Base-by-base conservation (phyloP, 139 green algal genomes). In the Parachlorella kessleri region DNA sequence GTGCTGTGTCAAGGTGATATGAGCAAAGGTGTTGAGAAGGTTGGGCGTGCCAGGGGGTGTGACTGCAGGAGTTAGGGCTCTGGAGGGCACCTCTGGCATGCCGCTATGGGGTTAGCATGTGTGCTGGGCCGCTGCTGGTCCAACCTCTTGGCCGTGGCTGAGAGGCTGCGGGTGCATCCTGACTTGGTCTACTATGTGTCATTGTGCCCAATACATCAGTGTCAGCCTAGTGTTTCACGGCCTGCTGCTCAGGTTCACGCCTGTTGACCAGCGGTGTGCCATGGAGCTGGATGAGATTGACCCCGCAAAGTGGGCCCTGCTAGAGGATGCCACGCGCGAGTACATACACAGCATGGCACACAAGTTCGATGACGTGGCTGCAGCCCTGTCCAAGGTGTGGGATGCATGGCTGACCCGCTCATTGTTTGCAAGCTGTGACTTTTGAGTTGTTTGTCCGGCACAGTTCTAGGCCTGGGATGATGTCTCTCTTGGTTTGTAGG, bases 231-330 rank as follows among this genome's bases (percentile, higher is more conserved):
- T 73, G 7, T 28, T 26, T 1, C 10, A 33, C 68, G 70, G 67
- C 10, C 33, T 65, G 69, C 4, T 24, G 24, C 38, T 2, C 81
- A 90, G 91, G 38, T 95, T 96, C 83, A 88, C 88, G 77, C 85
- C 92, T 3, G 48, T 83, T 35, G 92, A 97, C 64, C 69, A 81
- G 35, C 84, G 93, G 26, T 96, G 90, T 79, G 73, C 67, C 30
- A 96, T 98, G 82, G 88, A 92, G 69, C 88, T 98, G 66, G 94
- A 98, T 72, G 86, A 93, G 69, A 88, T 94, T 2, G 83, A 93
- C 68, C 90, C 93, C 5, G 82, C 77, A n/a, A 70, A 83, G 71
- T 95, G 90, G 89, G 84, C 18, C 3, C 23, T 72, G 40, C 82
- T 95, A 30, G 86, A 92, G 81, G 83, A 82, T 3, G 94, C 91